Evolutionary conservation across 352 stramenopile genomes (phyloP), one percentile per base, ranked within the genome.

Genomic region (Globisporangium megalacanthum): DNA sequence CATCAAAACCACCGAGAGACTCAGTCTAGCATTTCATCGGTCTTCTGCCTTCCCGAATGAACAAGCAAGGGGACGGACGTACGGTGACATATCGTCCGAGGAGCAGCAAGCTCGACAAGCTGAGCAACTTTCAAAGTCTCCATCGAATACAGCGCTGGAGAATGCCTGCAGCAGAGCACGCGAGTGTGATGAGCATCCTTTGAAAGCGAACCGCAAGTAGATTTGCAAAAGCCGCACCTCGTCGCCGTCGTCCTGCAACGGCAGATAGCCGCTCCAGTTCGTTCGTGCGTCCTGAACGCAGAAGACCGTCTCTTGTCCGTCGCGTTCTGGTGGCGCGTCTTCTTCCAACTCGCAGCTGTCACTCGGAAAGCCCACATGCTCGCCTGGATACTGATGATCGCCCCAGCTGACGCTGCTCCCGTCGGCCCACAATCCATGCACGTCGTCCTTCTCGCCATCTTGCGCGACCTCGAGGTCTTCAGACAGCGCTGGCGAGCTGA

Each of bases 231-330:
- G n/a, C 31, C 45, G 17, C 29, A 59, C 58, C 45, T 51, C 17
- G n/a, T 51, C 36, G 1, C 45, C 8, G n/a, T 14, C 44, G 5
- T 49, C 58, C 58, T 39, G 35, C 6, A 39, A 13, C 35, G 35
- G 35, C 35, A 13, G 10, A 13, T 39, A 39, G 3, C 35, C 35
- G 35, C 35, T 39, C 35, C 58, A 64, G 33, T 64, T 64, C 4
- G 52, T 64, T 25, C 31, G 45, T 6, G 51, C 51, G 17, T 64
- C 58, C 58, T 63, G 25, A 52, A 65, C 52, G 29, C 20, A n/a
- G 14, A 65, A 58, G 14, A 58, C 41, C 29, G 52, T 58, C 33
- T 60, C 46, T n/a, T 19, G 17, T 4, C 13, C n/a, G 3, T n/a
- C 19, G 2, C 15, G 0, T 2, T 10, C 35, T 13, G 17, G 35